Conservation (phyloP, 768 basidiomycete genomes). For the Lactarius hatsudake region DNA sequence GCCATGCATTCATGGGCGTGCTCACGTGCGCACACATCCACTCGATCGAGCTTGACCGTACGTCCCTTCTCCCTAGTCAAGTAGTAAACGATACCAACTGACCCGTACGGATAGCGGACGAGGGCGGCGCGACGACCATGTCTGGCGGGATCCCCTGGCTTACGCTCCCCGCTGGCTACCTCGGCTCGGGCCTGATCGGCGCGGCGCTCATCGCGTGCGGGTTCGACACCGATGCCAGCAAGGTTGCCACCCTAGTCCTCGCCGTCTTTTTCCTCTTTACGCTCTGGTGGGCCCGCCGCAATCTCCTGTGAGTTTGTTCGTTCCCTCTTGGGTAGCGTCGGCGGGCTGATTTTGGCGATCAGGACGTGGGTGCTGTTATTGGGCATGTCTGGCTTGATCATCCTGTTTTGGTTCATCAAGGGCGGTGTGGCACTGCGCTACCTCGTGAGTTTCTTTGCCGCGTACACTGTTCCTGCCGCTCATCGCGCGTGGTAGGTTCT, state of each 20-base stretch:
- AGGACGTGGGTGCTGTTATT: conserved; percentile 79
- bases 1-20: conserved; percentile 77
- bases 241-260: conserved; percentile 74
- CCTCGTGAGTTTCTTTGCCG: conserved; percentile 47
- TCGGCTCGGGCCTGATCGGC: conserved; percentile 84
- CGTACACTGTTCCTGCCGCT: not conserved
- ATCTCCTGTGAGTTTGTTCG: conserved; percentile 55
- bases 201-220: conserved; percentile 85
- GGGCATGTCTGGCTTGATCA: conserved; percentile 74
- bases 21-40: conserved; percentile 85
- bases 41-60: conserved; percentile 85
- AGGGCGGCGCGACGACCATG: conserved; percentile 86
- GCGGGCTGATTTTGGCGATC: not conserved
- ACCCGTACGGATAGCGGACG: conserved; percentile 55
- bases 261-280: conserved; percentile 86
- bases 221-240: conserved; percentile 86
- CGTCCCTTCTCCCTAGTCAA: conserved; percentile 32
- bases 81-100: too few species aligned
- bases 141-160: conserved; percentile 80
- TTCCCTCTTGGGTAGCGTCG: not conserved
- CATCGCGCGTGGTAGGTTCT: conserved; percentile 48
- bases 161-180: conserved; percentile 82
- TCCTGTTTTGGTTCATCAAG: conserved; percentile 81
- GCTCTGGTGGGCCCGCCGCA: conserved; percentile 81
- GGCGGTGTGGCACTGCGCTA: conserved; percentile 74